phyloP scores from a whole-genome alignment of 352 stramenopile genomes.

The Pythium volutum region DNA sequence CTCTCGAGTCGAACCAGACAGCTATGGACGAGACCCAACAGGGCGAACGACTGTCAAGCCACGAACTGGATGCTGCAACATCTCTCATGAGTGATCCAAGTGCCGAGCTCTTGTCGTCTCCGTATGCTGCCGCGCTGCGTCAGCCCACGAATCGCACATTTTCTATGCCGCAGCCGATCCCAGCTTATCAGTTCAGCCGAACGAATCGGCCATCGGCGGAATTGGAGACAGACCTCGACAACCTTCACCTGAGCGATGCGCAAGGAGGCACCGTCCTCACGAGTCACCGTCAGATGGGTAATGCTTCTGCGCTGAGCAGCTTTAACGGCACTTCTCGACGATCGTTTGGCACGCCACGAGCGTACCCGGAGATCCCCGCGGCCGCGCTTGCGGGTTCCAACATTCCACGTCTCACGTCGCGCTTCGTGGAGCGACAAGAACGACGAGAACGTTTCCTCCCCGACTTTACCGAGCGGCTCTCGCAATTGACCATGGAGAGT shows the following conservation, averaged over 20 bases:
- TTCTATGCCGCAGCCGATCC: constrained; percentile 4
- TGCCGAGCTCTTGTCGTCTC: constrained; percentile 25
- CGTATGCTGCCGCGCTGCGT: constrained; percentile 23
- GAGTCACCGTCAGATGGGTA: background rate
- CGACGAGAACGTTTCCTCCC: constrained; percentile 2
- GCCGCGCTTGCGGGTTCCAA: constrained; percentile 11
- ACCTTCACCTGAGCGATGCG: constrained; percentile 23
- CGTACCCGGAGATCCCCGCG: constrained; percentile 22
- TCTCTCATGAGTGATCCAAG: constrained; percentile 21
- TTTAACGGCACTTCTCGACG: constrained; percentile 12
- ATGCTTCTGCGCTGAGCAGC: background rate
- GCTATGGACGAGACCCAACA: constrained; percentile 3
- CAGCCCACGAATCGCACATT: constrained; percentile 28
- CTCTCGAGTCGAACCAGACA: constrained; percentile 8
- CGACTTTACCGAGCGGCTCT: constrained; percentile 21
- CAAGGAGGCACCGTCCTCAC: constrained; percentile 15
- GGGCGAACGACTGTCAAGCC: constrained; percentile 2
- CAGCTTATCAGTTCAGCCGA: constrained; percentile 22
- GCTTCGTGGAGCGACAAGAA: constrained; percentile 10
- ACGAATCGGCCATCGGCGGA: constrained; percentile 14
- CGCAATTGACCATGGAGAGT: constrained; percentile 23
- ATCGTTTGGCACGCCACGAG: constrained; percentile 17
- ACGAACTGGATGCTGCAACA: constrained; percentile 9
- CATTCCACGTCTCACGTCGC: constrained; percentile 18
- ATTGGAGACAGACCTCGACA: constrained; percentile 19